Base-by-base conservation (phyloP, 441 rosid species). In the Erodium chrysanthum region DNA sequence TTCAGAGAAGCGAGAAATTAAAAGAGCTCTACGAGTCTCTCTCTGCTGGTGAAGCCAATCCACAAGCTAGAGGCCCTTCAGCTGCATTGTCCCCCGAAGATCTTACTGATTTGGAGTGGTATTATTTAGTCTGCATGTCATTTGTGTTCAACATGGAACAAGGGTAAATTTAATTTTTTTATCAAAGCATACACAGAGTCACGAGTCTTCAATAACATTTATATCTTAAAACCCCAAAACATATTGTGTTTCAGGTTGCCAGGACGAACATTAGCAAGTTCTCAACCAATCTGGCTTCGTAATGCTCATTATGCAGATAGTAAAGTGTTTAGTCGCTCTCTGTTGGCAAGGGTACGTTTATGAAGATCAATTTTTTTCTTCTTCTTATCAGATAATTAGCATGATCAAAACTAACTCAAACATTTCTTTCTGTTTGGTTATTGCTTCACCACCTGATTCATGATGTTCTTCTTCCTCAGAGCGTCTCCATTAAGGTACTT, bases 41-140 rank as follows among this genome's bases (percentile, higher is more conserved):
- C 21, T 87, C 90, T 0, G 70, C 82, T 8, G 88, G 86, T 21
- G 96, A 87, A 72, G 84, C 82, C 27, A 80, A 74, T 35, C 76
- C 88, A 18, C 91, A 85, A 69, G 83, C 84, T 50, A 83, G 84
- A 75, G 82, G 91, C 73, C 90, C 88, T 46, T 86, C 96, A 31
- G 85, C 88, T 15, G 86, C 96, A 64, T 85, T 94, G 21, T 94
- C 97, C 2, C 99, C 96, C 4, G 99, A 89, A 70, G 97, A 94
- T 77, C 97, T 94, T 66, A 81, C 96, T 27, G 96, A 89, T 77
- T 79, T 96, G 5, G 97, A 93, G 82, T 93, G 98, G 98, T 93
- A 90, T 72, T 93, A 87, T 78, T 81, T 93, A 82, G 97, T 93
- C 66, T 93, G 97, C 83, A 90, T 93, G 98, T 90, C 98, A 17